Percentiles rank a stretch among this genome's conserved stretches.
These are phyloP conservation scores for Amphichorda felina DNA, from an alignment of 2,329 filamentous ascomycete genomes.

Conservation along the genomic window DNA sequence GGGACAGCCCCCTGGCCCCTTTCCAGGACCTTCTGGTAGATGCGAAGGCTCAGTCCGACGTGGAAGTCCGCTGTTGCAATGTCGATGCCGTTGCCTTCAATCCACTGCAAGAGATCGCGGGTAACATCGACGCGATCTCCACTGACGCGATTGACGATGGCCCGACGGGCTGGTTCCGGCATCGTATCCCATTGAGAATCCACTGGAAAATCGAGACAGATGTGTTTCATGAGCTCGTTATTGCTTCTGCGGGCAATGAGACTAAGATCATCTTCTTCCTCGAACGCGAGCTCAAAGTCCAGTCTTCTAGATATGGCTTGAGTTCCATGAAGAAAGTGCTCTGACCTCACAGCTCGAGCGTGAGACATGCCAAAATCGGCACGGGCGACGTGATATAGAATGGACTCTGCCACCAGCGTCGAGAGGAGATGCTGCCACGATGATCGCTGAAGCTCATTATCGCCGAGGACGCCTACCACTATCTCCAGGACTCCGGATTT, in stretches of 20 bases:
- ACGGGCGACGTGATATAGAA: constrained; percentile 21
- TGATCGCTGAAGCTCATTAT: constrained; percentile 10
- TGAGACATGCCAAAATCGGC: constrained; percentile 13
- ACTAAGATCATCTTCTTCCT: constrained; percentile 11
- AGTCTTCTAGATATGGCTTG: constrained; percentile 15
- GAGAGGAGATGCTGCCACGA: constrained; percentile 14
- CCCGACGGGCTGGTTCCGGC: constrained; percentile 14
- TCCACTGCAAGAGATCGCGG: constrained; percentile 12
- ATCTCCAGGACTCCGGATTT: constrained; percentile 10
- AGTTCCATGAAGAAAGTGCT: constrained; percentile 17
- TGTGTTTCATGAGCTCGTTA: constrained; percentile 17
- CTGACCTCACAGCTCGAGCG: constrained; percentile 16
- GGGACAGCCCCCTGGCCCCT: constrained; percentile 2
- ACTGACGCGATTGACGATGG: constrained; percentile 16
- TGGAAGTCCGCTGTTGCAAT: constrained; percentile 15
- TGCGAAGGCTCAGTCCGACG: constrained; percentile 9
- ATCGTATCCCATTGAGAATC: constrained; percentile 18
- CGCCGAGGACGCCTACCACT: constrained; percentile 13
- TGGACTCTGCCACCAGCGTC: constrained; percentile 13
- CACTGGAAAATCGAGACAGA: constrained; percentile 18
- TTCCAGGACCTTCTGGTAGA: constrained; percentile 7
- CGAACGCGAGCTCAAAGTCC: constrained; percentile 18
- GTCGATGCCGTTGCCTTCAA: constrained; percentile 10
- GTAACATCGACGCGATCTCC: constrained; percentile 11
- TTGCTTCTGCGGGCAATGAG: constrained; percentile 15